Evolutionary conservation across 2,329 filamentous ascomycete genomes (phyloP).

Genomic region (Arthroderma uncinatum): DNA sequence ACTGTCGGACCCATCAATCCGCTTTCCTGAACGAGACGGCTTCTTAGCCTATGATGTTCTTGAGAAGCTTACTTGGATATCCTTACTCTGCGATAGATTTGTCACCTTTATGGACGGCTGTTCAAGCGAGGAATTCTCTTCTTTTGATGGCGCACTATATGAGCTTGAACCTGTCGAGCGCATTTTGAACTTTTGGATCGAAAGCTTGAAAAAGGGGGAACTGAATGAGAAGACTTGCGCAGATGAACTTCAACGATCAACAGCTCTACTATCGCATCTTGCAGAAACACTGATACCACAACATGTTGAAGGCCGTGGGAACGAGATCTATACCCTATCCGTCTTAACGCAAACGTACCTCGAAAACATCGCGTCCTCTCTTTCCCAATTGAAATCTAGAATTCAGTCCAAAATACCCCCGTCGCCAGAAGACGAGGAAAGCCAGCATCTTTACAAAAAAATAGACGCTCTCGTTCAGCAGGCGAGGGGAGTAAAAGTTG

Average conservation of each 20-base stretch:
- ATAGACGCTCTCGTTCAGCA: constrained; percentile 61
- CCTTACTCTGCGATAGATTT: constrained; percentile 72
- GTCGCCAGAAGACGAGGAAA: constrained; percentile 56
- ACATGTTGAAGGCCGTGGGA: constrained; percentile 61
- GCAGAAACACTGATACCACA: constrained; percentile 65
- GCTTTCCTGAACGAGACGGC: constrained; percentile 59
- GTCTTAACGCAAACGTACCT: constrained; percentile 68
- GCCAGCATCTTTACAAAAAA: constrained; percentile 56
- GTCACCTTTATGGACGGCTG: constrained; percentile 69
- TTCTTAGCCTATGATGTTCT: constrained; percentile 71
- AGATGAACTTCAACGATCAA: constrained; percentile 68
- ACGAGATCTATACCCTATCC: constrained; percentile 67
- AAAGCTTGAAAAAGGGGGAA: constrained; percentile 70
- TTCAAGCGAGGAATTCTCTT: constrained; percentile 64
- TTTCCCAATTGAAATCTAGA: constrained; percentile 53
- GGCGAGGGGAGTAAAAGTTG: constrained; percentile 71
- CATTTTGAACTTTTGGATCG: constrained; percentile 78
- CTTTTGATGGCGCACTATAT: constrained; percentile 67
- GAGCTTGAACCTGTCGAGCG: constrained; percentile 88
- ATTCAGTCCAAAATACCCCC: constrained; percentile 54
- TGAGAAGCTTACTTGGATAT: constrained; percentile 76
- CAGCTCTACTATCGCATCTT: constrained; percentile 77
- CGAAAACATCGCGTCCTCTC: constrained; percentile 60
- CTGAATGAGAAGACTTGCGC: constrained; percentile 75
- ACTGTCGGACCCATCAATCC: constrained; percentile 55